Evolutionary conservation across 2,329 filamentous ascomycete species (phyloP).

Genomic region (Stromatinia cepivora): DNA sequence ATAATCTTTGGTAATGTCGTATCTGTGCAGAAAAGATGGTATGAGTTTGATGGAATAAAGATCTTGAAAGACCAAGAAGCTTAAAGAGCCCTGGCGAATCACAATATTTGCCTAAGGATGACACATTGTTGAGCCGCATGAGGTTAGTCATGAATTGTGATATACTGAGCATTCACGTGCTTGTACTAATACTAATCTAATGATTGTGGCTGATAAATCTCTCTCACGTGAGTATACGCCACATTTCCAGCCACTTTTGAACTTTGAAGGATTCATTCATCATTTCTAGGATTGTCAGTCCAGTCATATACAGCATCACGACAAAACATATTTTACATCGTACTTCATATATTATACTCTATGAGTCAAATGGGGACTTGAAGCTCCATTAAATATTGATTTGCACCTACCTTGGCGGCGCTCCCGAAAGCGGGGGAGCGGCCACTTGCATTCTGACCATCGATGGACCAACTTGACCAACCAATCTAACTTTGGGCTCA

Average conservation of each 20-base stretch:
- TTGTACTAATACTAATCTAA: no score
- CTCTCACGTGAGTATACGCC: background rate
- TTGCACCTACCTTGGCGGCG: background rate
- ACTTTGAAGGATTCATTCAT: background rate
- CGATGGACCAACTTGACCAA: background rate
- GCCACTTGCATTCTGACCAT: background rate
- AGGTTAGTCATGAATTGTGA: background rate
- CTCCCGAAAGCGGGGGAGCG: constrained; percentile 6
- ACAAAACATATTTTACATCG: background rate
- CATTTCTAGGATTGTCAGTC: background rate
- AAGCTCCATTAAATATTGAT: background rate
- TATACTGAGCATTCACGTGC: background rate
- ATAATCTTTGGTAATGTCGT: background rate
- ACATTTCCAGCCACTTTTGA: background rate
- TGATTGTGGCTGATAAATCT: no score
- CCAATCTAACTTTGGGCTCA: background rate
- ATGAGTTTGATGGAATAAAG: constrained; percentile 18
- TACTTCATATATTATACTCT: background rate
- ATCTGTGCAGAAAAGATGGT: background rate
- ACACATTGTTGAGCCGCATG: constrained; percentile 1
- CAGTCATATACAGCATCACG: background rate
- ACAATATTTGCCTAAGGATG: constrained; percentile 20
- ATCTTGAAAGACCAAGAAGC: constrained; percentile 20
- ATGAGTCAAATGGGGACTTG: background rate
- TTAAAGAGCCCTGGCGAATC: constrained; percentile 14